Evolutionary conservation across 2,329 filamentous ascomycete species (phyloP).

Genomic region (Endothia cerciana): DNA sequence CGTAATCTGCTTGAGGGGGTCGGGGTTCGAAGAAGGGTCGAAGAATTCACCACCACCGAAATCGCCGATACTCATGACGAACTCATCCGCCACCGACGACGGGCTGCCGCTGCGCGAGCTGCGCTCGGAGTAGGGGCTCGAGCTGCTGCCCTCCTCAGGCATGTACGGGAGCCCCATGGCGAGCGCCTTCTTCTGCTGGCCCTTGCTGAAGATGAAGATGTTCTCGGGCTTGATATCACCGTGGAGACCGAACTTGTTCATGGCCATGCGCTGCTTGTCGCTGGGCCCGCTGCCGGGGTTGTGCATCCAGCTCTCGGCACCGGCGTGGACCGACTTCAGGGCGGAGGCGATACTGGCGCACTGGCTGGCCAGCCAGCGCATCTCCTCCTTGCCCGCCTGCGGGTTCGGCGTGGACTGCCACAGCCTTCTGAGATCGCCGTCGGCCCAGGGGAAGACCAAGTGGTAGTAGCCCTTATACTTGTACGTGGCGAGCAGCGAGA

Average conservation of each 20-base stretch:
- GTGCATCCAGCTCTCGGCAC: slow-evolving; percentile 29
- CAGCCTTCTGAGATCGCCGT: slow-evolving; percentile 28
- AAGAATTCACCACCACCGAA: slow-evolving; percentile 31
- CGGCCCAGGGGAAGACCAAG: slow-evolving; percentile 30
- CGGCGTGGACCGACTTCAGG: slow-evolving; percentile 28
- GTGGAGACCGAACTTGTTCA: slow-evolving; percentile 29
- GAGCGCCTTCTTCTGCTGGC: slow-evolving; percentile 25
- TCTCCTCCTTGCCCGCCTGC: slow-evolving; percentile 27
- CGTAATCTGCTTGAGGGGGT: slow-evolving; percentile 29
- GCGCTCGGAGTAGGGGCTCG: slow-evolving; percentile 10
- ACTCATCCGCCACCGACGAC: slow-evolving; percentile 21
- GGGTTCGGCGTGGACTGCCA: slow-evolving; percentile 29
- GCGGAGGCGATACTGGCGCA: slow-evolving; percentile 29
- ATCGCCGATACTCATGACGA: slow-evolving; percentile 27
- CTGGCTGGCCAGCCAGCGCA: slow-evolving; percentile 29
- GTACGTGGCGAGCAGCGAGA: slow-evolving; percentile 29
- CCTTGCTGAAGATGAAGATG: slow-evolving; percentile 30
- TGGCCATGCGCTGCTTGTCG: slow-evolving; percentile 25
- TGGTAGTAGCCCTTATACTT: slow-evolving; percentile 30
- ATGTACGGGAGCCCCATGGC: slow-evolving; percentile 27
- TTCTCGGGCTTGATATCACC: slow-evolving; percentile 31
- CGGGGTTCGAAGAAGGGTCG: slow-evolving; percentile 25
- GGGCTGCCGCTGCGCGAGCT: slow-evolving; percentile 23
- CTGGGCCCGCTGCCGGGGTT: slow-evolving; percentile 19
- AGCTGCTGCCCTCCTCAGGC: slow-evolving; percentile 14